Conservation (phyloP, 2,329 filamentous ascomycete species). For the Lasiodiplodia gonubiensis region DNA sequence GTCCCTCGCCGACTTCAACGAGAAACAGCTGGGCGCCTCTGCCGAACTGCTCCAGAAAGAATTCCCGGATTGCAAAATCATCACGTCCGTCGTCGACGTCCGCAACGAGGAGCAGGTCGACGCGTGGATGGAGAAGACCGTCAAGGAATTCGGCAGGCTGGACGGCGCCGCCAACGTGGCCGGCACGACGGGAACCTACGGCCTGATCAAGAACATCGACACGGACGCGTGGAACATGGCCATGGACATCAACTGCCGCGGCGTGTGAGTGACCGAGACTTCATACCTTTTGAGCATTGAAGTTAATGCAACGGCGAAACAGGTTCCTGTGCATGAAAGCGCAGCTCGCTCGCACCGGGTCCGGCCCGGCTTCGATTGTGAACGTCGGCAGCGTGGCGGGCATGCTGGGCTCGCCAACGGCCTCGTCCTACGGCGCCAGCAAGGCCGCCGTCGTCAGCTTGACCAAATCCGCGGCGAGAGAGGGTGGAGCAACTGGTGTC, state of each 20-base stretch:
- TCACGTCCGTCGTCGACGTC: background rate
- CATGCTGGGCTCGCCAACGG: constrained; percentile 35
- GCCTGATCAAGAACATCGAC: background rate
- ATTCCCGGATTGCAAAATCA: constrained; percentile 11
- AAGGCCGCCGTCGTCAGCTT: constrained; percentile 45
- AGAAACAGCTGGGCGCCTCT: background rate
- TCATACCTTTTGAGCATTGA: too few relatives aligned
- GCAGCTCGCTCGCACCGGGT: background rate
- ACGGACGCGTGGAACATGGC: background rate
- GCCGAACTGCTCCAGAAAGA: constrained; percentile 39
- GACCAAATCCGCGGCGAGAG: constrained; percentile 40
- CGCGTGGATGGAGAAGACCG: constrained; percentile 13
- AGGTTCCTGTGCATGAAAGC: background rate
- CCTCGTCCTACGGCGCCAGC: constrained; percentile 37
- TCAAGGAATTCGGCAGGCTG: background rate
- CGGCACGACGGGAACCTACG: background rate
- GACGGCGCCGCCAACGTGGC: background rate
- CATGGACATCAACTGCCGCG: constrained; percentile 28
- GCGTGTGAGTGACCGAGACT: constrained; percentile 27
- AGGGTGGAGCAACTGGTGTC: constrained; percentile 33
- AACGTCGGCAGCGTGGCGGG: constrained; percentile 35
- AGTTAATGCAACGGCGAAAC: background rate
- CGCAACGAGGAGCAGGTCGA: constrained; percentile 33
- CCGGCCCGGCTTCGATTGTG: constrained; percentile 6
- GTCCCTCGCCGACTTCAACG: background rate